phyloP scores from a whole-genome alignment of 306 rosid genomes.

The Alnus glutinosa region DNA sequence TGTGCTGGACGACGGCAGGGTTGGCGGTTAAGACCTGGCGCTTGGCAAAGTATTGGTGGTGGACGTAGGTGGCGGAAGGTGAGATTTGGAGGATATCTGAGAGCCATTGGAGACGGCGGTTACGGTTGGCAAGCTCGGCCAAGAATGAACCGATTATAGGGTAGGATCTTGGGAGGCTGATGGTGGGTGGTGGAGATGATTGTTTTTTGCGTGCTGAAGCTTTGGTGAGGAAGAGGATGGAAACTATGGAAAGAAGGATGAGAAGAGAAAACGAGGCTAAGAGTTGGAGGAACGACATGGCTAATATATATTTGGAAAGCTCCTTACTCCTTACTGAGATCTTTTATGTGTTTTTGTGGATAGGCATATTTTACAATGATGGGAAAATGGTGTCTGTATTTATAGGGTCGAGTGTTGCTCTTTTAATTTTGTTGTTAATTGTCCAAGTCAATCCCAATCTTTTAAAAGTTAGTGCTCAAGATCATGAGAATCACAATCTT shows the following conservation, averaged over 20 bases:
- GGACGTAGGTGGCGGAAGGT: conserved; percentile 54
- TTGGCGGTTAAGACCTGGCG: conserved; percentile 54
- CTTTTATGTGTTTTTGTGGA: background rate
- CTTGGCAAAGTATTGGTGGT: conserved; percentile 44
- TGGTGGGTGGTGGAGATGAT: background rate
- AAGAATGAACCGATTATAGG: conserved; percentile 56
- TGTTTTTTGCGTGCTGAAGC: background rate
- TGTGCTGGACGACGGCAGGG: conserved; percentile 65
- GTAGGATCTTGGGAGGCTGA: conserved; percentile 49
- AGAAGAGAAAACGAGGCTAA: background rate
- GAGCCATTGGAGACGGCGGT: conserved; percentile 56
- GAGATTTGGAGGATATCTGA: conserved; percentile 51
- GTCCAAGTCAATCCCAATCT: too few species aligned
- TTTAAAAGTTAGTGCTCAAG: too few species aligned
- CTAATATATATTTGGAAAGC: background rate
- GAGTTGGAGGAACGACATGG: conserved; percentile 4
- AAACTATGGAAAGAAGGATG: conserved; percentile 13
- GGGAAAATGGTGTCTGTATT: too few species aligned
- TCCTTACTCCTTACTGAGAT: too few species aligned
- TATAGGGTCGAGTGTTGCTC: too few species aligned
- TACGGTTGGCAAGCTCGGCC: conserved; percentile 33
- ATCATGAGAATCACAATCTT: too few species aligned
- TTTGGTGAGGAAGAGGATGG: conserved; percentile 27
- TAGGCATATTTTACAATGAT: too few species aligned
- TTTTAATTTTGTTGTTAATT: too few species aligned